A percentile compares a stretch with the other conserved stretches of the same genome.
Evolutionary conservation across 345 rosid species (phyloP).

Genomic region (Salix exigua): DNA sequence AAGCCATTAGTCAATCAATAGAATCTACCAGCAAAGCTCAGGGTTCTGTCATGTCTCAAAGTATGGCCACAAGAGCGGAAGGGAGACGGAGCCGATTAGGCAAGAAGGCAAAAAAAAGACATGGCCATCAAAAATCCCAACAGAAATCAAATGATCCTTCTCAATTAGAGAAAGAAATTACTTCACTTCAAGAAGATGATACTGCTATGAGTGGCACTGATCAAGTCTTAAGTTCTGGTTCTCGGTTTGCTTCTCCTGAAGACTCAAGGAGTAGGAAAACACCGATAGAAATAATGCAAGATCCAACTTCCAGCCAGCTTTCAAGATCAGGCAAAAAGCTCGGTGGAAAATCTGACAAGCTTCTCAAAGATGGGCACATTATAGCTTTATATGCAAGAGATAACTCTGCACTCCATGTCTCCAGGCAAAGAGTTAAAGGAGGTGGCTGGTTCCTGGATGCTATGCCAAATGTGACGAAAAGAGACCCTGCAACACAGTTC

Average conservation of each 20-base stretch:
- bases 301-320: constrained; percentile 44
- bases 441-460: constrained; percentile 97
- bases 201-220: constrained; percentile 88
- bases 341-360: constrained; percentile 48
- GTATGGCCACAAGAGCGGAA: constrained; percentile 44
- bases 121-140: constrained; percentile 58
- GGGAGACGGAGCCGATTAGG: constrained; percentile 76
- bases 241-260: constrained; percentile 77
- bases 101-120: constrained; percentile 94
- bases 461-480: constrained; percentile 79
- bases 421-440: constrained; percentile 91
- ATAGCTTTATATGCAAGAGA: constrained; percentile 85
- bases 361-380: constrained; percentile 85
- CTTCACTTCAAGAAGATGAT: constrained; percentile 72
- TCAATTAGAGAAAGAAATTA: constrained; percentile 60
- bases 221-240: constrained; percentile 72
- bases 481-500: constrained; percentile 99
- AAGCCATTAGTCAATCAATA: constrained; percentile 36
- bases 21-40: constrained; percentile 55
- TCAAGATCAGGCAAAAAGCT: constrained; percentile 52
- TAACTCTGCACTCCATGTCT: constrained; percentile 61
- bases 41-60: constrained; percentile 49
- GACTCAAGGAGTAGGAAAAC: constrained; percentile 79
- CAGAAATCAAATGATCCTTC: constrained; percentile 63
- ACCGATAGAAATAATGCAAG: constrained; percentile 61